Base-by-base conservation (phyloP, 805 yeast species). In the Pichia paraexigua region DNA sequence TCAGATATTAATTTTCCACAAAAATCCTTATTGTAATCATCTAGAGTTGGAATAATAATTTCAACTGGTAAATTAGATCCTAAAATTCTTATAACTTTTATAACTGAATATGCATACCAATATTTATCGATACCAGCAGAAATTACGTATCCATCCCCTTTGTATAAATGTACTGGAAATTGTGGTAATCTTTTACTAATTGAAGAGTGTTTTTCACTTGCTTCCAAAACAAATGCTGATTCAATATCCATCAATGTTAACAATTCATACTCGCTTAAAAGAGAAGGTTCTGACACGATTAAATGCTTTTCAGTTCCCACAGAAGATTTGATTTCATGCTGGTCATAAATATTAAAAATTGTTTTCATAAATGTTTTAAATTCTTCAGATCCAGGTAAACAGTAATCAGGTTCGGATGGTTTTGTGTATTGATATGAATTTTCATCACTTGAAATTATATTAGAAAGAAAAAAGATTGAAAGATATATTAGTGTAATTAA, bases 41-140 rank as follows among this genome's bases (percentile, higher is more conserved):
- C 77, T 24, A 75, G 70, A 35, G 78, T 75, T 12, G 95, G 94
- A 56, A 89, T 79, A 56, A 87, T 75, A 7, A 89, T 85, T 70
- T 89, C 96, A 21, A 89, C 79, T 0, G 96, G 96, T 39, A 85
- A 65, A 15, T 72, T 73, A 4, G 85, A 79, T 2, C 91, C 88
- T 9, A 75, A 68, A 32, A 79, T 77, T 58, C 95, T 71, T 47
- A 88, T 65, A 55, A 81, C 74, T 58, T 76, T 76, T 49, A 87
- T 75, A 2, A 24, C 18, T 4, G 32, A 8, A n/a, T 42, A 25
- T 17, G n/a, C 28, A n/a, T 42, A 25, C 44, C 44, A 42, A 42
- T 42, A 42, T 22, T 24, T 17, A 35, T 35, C 39, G 6, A 6
- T 35, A 35, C 20, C 20, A n/a, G 18, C 39, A n/a, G 39, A 5